These are phyloP conservation scores for Coemansia sp. DNA, from an alignment of 192 early-diverging fungal genomes.

Conservation along the genomic window DNA sequence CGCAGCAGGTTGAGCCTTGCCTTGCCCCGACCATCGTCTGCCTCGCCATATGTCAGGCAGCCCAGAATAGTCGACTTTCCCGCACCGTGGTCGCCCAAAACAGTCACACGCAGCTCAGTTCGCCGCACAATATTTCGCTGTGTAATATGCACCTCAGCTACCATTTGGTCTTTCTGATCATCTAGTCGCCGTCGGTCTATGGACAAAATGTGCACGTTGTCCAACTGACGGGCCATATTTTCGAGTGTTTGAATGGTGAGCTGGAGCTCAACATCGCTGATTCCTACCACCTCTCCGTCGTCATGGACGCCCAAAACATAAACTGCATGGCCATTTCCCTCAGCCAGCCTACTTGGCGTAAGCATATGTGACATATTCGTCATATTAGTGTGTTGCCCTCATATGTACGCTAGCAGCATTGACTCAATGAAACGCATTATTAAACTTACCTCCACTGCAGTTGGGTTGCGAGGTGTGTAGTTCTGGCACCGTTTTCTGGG, in stretches of 20 bases:
- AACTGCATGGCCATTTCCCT: constrained; percentile 83
- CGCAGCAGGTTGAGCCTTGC: constrained; percentile 81
- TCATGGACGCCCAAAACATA: constrained; percentile 92
- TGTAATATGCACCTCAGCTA: constrained; percentile 78
- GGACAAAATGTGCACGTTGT: constrained; percentile 36
- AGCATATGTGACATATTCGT: constrained; percentile 32
- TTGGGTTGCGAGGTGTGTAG: constrained; percentile 89
- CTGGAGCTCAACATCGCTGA: constrained; percentile 52
- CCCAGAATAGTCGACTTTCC: constrained; percentile 88
- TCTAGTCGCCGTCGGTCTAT: constrained; percentile 33
- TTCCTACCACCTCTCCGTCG: constrained; percentile 76
- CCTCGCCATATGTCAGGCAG: constrained; percentile 75
- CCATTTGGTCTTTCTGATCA: constrained; percentile 40
- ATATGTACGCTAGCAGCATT: neutral
- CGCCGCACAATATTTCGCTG: constrained; percentile 66
- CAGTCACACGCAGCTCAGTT: constrained; percentile 79
- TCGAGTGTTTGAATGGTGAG: constrained; percentile 26
- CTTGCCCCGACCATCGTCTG: constrained; percentile 85
- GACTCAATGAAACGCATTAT: neutral
- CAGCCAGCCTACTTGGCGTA: constrained; percentile 81
- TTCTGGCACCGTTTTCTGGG: constrained; percentile 34
- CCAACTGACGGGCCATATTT: constrained; percentile 43
- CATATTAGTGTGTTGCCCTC: neutral
- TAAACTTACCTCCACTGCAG: constrained; percentile 77
- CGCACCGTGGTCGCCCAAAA: constrained; percentile 79